These are phyloP conservation scores for Venturia oleaginea DNA, from an alignment of 2,329 filamentous ascomycete genomes.

Conservation along the genomic window DNA sequence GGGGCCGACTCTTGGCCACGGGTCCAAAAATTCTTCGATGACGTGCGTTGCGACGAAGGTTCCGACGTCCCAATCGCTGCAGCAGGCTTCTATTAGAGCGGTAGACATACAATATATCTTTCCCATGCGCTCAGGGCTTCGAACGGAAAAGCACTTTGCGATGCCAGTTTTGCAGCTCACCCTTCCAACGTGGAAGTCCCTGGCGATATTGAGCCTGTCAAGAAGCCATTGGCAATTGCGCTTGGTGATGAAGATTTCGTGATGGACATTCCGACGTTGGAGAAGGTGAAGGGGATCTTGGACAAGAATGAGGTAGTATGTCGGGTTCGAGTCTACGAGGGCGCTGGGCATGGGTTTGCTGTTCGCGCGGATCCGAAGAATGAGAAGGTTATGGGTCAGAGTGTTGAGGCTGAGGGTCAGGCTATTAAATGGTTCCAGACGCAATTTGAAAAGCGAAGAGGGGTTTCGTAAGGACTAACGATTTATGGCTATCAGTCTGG, in stretches of 20 bases:
- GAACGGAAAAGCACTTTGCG: constrained; percentile 32
- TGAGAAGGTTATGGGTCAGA: not conserved
- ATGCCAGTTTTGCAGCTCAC: constrained; percentile 46
- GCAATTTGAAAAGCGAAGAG: not conserved
- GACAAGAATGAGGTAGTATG: not conserved
- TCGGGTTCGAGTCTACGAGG: not conserved
- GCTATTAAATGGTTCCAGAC: constrained; percentile 6
- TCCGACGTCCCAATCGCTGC: constrained; percentile 35
- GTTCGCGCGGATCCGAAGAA: constrained; percentile 2
- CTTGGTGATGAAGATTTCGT: constrained; percentile 37
- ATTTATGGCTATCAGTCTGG: too few species aligned
- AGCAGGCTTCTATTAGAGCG: constrained; percentile 57
- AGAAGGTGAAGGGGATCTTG: not conserved
- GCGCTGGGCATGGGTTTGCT: not conserved
- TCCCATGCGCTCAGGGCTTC: constrained; percentile 23
- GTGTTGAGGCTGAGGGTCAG: not conserved
- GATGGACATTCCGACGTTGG: not conserved
- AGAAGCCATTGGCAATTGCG: constrained; percentile 38
- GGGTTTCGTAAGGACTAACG: too few species aligned
- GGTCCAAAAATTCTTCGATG: constrained; percentile 9
- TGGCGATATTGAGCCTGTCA: constrained; percentile 38
- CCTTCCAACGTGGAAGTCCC: constrained; percentile 42
- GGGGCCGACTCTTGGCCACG: constrained; percentile 1
- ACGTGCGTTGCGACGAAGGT: constrained; percentile 9
- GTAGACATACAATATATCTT: constrained; percentile 45